A percentile compares a stretch with the other conserved stretches of the same genome.
Conservation (phyloP, 768 basidiomycete species). For the Suillus luteus region DNA sequence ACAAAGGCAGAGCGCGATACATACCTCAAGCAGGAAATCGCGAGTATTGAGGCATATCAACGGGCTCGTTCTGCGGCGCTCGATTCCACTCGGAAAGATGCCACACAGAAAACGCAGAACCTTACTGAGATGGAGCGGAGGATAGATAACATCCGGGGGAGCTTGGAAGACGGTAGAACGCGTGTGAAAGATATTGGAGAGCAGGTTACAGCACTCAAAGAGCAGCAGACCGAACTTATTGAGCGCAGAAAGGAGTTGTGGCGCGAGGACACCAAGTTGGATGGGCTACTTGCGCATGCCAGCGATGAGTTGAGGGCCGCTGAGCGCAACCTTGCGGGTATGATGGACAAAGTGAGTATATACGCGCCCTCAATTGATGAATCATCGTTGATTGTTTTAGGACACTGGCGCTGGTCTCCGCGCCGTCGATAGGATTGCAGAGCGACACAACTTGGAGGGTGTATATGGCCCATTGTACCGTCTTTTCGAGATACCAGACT, state of each 20-base stretch:
- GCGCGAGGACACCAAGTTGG: constrained; percentile 91
- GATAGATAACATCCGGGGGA: constrained; percentile 55
- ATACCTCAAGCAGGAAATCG: constrained; percentile 80
- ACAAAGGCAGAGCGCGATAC: constrained; percentile 83
- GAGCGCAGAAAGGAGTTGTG: constrained; percentile 92
- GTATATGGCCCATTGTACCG: constrained; percentile 95
- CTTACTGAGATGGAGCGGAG: constrained; percentile 60
- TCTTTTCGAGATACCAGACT: constrained; percentile 86
- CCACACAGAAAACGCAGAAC: constrained; percentile 47
- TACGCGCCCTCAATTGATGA: background rate
- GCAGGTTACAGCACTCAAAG: constrained; percentile 60
- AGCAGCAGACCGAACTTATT: constrained; percentile 63
- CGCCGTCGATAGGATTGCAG: constrained; percentile 83
- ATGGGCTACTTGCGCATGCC: constrained; percentile 74
- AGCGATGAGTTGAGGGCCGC: constrained; percentile 78
- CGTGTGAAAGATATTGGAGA: constrained; percentile 60
- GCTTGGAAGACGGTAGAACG: constrained; percentile 65
- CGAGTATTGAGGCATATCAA: constrained; percentile 63
- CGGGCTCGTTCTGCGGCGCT: constrained; percentile 57
- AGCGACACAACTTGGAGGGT: constrained; percentile 71
- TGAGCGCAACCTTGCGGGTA: constrained; percentile 76
- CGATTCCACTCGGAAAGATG: constrained; percentile 51
- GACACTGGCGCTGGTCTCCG: constrained; percentile 89
- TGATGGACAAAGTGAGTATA: constrained; percentile 89
- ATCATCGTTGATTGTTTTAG: constrained; percentile 39